Percentiles rank a stretch among this genome's conserved stretches.
phyloP scores from a whole-genome alignment of 2,329 filamentous ascomycete species.

The Talaromyces islandicus region DNA sequence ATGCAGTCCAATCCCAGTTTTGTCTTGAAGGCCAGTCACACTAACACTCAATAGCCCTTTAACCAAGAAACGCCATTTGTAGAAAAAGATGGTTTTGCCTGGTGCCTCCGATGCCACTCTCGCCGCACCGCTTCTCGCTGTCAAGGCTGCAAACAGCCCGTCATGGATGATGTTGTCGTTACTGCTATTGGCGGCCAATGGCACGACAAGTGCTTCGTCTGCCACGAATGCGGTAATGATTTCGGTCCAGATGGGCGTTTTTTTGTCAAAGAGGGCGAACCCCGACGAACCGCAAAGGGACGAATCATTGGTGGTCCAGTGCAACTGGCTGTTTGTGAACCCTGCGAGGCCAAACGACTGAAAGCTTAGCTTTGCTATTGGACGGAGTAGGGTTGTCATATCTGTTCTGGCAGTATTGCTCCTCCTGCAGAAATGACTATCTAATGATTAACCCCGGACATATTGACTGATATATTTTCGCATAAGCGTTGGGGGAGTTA shows the following conservation, averaged over 20 bases:
- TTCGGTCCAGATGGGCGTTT: conserved; percentile 57
- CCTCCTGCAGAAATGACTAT: background rate
- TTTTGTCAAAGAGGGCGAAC: conserved; percentile 54
- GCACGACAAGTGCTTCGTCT: conserved; percentile 89
- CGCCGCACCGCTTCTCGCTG: conserved; percentile 88
- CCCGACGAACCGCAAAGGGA: conserved; percentile 39
- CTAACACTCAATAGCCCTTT: conserved; percentile 44
- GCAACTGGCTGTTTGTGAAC: conserved; percentile 57
- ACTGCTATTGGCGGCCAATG: conserved; percentile 86
- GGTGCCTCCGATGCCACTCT: conserved; percentile 91
- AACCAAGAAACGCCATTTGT: conserved; percentile 69
- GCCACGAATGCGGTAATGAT: conserved; percentile 57
- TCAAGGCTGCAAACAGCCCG: conserved; percentile 72
- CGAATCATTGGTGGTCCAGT: conserved; percentile 42
- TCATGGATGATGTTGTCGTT: conserved; percentile 85
- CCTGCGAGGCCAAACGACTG: conserved; percentile 56
- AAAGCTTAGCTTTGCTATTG: conserved; percentile 43
- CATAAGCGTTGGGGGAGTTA: background rate
- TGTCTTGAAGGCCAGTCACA: background rate
- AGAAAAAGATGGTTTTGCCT: conserved; percentile 95
- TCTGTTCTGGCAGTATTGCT: background rate
- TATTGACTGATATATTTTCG: background rate
- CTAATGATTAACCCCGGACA: background rate
- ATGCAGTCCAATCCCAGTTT: conserved; percentile 14
- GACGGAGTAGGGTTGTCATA: background rate